These are phyloP conservation scores for Eimeria sp. DNA, from an alignment of 169 alveolate genomes.

Conservation along the genomic window DNA sequence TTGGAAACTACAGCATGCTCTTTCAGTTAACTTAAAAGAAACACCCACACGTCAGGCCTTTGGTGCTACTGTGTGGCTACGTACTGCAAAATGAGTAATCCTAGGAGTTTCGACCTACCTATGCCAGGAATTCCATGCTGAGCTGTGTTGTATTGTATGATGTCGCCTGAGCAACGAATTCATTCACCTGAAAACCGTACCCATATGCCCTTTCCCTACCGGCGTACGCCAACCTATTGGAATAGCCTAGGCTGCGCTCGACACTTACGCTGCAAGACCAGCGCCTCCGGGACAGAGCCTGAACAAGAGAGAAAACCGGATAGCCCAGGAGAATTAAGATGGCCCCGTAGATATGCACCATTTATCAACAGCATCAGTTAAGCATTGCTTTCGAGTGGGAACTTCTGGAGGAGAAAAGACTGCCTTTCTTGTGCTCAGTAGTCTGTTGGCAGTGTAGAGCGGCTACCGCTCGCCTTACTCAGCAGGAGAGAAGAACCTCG, in stretches of 20 bases:
- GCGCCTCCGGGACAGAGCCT: conserved; percentile 68
- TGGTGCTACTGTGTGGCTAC: not conserved
- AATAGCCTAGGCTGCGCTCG: not conserved
- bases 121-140: not conserved
- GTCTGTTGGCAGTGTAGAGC: not conserved
- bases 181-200: not conserved
- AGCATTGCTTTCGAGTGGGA: not conserved
- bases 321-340: not conserved
- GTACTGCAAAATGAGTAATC: not conserved
- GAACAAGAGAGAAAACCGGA: not conserved
- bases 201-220: not conserved
- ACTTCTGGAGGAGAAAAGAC: not conserved
- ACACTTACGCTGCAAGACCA: conserved; percentile 64
- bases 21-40: not conserved
- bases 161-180: conserved; percentile 42
- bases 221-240: not conserved
- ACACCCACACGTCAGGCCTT: not conserved
- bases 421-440: not conserved
- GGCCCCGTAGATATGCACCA: not conserved
- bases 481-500: conserved; percentile 36
- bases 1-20: not conserved
- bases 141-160: conserved; percentile 36
- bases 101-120: not conserved
- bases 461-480: not conserved
- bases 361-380: not conserved